Evolutionary conservation across 2,329 filamentous ascomycete species (phyloP), one percentile per base, ranked within the genome.

Genomic region (Phyllachora maydis): DNA sequence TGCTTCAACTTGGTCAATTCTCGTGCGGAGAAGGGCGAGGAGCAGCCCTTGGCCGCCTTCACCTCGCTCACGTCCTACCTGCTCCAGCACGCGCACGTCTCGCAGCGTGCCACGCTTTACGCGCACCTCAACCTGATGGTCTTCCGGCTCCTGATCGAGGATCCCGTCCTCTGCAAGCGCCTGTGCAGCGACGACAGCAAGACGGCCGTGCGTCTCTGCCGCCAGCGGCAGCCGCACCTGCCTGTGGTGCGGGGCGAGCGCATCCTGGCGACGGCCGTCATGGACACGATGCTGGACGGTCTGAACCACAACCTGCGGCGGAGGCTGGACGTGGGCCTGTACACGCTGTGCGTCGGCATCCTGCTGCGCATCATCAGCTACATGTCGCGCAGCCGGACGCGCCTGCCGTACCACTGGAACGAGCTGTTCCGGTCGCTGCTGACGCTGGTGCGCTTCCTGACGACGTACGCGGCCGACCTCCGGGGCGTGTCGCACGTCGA

Each of bases 291-390:
- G 58, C 63, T 91, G 16, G 85, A 95, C 42, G 79, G 76, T 4
- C 73, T 95, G 35, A 92, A 83, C 37, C 88, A 98, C 49, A 98
- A 98, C 41, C 59, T 98, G 14, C 70, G 81, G 15, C 70, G 78
- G 22, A 67, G 77, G 18, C 61, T 98, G 4, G 85, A 95, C 42
- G 68, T 83, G 9, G 67, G 75, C 17, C 62, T 95, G 16, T 93
- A 93, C 41, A 75, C 68, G 12, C 64, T 90, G 12, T 76, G 69
- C 33, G 58, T 93, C 9, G 78, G 77, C 10, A 76, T 92, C 30
- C 59, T 92, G 33, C 59, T 90, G 26, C 73, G 85, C 20, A 57
- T 90, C 24, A 62, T 95, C 18, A 81, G 81, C 5, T 78, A 85
- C 41, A 63, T 95, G 18, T 79, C 78, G 21, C 71, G 76, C 32